Evolutionary conservation across 2,329 filamentous ascomycete genomes (phyloP), one percentile per base, ranked within the genome.

Genomic region (Simplicillium sp.): DNA sequence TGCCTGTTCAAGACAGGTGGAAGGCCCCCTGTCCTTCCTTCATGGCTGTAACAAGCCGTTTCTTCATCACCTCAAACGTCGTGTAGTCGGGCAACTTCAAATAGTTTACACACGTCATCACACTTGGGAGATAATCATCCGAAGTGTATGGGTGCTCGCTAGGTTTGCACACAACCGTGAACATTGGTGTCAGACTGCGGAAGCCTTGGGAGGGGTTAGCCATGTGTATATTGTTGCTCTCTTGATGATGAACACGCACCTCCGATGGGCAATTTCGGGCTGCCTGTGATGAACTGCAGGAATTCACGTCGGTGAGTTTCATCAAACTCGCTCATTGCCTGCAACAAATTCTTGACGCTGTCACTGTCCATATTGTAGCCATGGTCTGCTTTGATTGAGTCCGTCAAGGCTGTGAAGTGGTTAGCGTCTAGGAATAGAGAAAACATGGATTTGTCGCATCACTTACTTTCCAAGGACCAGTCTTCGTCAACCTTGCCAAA

Each of bases 61-160:
- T 76, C 55, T 75, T 82, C 64, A 98, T 79, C 39, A 83, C 73
- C 2, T 86, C 77, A 46, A 94, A 67, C 50, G 69, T 80, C 50
- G 81, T 90, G 64, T 98, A 98, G 62, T 98, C 87, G 15, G 92
- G 92, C 56, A 98, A 75, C 66, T 98, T 98, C 54, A 98, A 78
- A 60, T 98, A 98, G 63, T 98, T 98, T 64, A 95, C 92, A 60
- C 94, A 98, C 11, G 94, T 98, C 94, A 98, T 98, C 60, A 98
- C 94, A 59, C 89, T 97, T 11, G 94, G 92, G n/a, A 98, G 75
- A 55, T 97, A 98, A 66, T 98, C 92, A 56, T 98, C 92, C 4
- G 90, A 90, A 3, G 82, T 84, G 60, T 89, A 92, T 2, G 92
- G 92, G 13, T 87, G 80, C 57, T 98, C 92, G 61, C 87, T 94